Base-by-base conservation (phyloP, 2,329 filamentous ascomycete genomes). In the Verticillium nubilum region DNA sequence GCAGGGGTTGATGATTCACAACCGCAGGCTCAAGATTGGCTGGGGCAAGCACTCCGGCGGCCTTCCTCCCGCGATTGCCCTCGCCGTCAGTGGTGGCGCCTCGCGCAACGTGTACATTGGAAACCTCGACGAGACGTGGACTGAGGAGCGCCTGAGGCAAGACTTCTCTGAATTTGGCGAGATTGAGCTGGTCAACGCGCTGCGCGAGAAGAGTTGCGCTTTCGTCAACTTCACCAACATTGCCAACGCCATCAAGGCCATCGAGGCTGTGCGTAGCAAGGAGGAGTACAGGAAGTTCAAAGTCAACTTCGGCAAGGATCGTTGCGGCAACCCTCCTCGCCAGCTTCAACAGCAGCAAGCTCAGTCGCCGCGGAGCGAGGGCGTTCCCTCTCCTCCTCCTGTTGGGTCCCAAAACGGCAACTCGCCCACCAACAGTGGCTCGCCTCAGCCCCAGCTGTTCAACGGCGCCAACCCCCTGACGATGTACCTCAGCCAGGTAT, bases 171-270 rank as follows among this genome's bases (percentile, higher is more conserved):
- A 98, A 73, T 98, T 91, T 69, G 95, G 95, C 65, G 95, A 99
- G 76, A 98, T 99, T 69, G 95, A 99, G 78, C 81, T 99, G 64
- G 92, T 99, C 64, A 99, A 99, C 77, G 91, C 95, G 17, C 80
- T 99, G 61, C 89, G 95, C 58, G 95, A 99, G 81, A 99, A 99
- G 87, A 97, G 93, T 79, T 99, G 95, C 74, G 95, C 95, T 0
- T 99, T 99, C 73, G 95, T 99, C 73, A 99, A 99, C 79, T 99
- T 99, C 74, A 99, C 95, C 72, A 99, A 99, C 78, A 99, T 99
- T 72, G 95, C 95, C 71, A 99, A 99, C 68, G 95, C 95, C 56
- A 99, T 99, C 81, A 99, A 99, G 80, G 95, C 95, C 1, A 99
- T 99, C 65, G 95, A 99, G 76, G 95, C 93, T 25, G 87, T 99